phyloP scores from a whole-genome alignment of 352 stramenopile genomes.

The Phytophthora meadii region DNA sequence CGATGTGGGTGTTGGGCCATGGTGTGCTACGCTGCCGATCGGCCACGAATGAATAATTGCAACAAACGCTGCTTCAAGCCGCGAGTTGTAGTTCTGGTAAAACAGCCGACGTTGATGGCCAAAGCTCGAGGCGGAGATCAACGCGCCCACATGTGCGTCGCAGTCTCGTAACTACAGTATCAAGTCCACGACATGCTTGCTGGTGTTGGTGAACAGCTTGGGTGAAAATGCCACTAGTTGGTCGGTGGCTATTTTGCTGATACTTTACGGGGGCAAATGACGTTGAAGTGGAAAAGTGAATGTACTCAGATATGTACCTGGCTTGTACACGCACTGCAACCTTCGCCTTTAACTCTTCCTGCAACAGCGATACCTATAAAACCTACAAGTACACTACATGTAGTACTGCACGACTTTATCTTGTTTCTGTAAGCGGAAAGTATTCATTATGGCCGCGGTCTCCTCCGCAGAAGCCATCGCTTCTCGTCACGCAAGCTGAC shows the following conservation, averaged over 20 bases:
- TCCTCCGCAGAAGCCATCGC: background rate
- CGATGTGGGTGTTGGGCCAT: background rate
- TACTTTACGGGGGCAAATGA: slow-evolving; percentile 9
- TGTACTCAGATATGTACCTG: slow-evolving; percentile 6
- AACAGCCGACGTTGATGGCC: slow-evolving; percentile 31
- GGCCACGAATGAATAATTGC: slow-evolving; percentile 9
- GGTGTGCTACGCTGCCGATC: slow-evolving; percentile 23
- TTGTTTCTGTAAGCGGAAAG: background rate
- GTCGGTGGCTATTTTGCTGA: background rate
- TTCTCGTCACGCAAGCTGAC: slow-evolving; percentile 2
- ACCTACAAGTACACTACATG: too few species aligned
- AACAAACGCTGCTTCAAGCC: slow-evolving; percentile 13
- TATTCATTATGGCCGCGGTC: too few species aligned
- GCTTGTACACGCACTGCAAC: slow-evolving; percentile 20
- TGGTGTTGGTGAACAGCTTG: background rate
- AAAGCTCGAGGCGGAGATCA: slow-evolving; percentile 6
- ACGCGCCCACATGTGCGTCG: slow-evolving; percentile 9
- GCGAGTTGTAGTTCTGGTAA: slow-evolving; percentile 28
- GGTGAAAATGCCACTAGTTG: background rate
- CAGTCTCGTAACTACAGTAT: slow-evolving; percentile 7
- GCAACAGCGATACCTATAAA: background rate
- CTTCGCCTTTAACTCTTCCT: background rate
- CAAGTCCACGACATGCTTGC: background rate
- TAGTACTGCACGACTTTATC: background rate
- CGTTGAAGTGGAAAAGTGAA: slow-evolving; percentile 17